Conservation (phyloP, 176 grass and related monocot species). For the Eragrostis curvula region DNA sequence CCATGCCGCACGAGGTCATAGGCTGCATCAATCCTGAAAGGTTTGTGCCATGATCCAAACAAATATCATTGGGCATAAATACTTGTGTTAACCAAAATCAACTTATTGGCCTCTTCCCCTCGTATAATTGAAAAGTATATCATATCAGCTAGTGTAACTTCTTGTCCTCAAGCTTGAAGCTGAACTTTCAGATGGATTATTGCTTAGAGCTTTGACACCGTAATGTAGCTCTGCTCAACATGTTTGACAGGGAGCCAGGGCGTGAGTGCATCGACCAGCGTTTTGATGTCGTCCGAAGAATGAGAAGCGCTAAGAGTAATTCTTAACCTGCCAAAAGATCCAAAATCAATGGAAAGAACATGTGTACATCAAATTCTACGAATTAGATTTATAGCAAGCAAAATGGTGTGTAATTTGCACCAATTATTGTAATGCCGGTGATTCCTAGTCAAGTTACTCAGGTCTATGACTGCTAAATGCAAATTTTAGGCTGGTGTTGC, state of each 20-base stretch:
- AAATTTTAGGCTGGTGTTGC: not conserved
- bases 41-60: not conserved
- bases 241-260: constrained; percentile 56
- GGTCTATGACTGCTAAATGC: not conserved
- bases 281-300: constrained; percentile 74
- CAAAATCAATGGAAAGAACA: not conserved
- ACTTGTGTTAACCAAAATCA: not conserved
- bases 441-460: constrained; percentile 2
- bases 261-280: constrained; percentile 58
- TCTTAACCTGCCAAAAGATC: constrained; percentile 59
- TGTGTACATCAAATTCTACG: not conserved
- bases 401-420: not conserved
- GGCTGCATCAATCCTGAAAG: not conserved
- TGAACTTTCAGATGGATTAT: not conserved
- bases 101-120: constrained; percentile 1
- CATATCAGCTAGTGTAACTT: not conserved
- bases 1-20: not conserved
- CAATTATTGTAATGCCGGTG: not conserved
- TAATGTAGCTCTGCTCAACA: constrained; percentile 6
- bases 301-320: constrained; percentile 87
- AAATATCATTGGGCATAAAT: not conserved
- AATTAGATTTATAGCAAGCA: not conserved
- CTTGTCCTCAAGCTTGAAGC: not conserved
- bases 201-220: constrained; percentile 54
- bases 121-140: not conserved